These are phyloP conservation scores for Hansenula anomala DNA, from an alignment of 1,139 yeast species.

Conservation along the genomic window DNA sequence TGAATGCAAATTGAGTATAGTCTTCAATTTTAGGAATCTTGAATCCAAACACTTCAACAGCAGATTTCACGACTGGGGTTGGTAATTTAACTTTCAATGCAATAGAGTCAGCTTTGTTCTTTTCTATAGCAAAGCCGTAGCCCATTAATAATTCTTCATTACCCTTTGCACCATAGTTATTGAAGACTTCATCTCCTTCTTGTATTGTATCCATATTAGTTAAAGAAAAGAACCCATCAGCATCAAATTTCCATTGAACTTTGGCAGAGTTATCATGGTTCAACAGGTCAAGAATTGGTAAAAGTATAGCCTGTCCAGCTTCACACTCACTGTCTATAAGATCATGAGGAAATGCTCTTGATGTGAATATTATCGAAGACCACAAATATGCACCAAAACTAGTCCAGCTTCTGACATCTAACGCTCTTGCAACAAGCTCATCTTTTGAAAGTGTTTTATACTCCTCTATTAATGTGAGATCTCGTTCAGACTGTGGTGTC, in stretches of 20 bases:
- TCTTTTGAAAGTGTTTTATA: too few relatives aligned
- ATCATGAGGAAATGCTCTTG: conserved; percentile 67
- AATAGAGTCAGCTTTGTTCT: conserved; percentile 51
- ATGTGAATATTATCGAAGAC: conserved; percentile 60
- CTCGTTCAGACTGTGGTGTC: conserved; percentile 1
- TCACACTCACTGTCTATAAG: conserved; percentile 26
- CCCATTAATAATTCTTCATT: conserved; percentile 61
- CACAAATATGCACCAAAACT: conserved; percentile 57
- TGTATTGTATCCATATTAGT: conserved; percentile 13
- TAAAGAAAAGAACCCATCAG: conserved; percentile 14
- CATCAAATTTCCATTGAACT: conserved; percentile 48
- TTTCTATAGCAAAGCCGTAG: conserved; percentile 62
- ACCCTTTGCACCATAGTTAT: conserved; percentile 84
- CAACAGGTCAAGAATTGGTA: conserved; percentile 67
- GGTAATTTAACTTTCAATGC: conserved; percentile 54
- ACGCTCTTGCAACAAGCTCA: conserved; percentile 4
- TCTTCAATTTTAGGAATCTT: conserved; percentile 26
- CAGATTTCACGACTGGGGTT: conserved; percentile 16
- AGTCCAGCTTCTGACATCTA: conserved; percentile 36
- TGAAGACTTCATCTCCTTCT: conserved; percentile 51
- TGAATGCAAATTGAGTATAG: conserved; percentile 34
- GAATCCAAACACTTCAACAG: conserved; percentile 19
- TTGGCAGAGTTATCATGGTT: conserved; percentile 57
- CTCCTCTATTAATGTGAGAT: conserved; percentile 10
- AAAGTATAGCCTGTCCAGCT: conserved; percentile 51